These are phyloP conservation scores for Paraconiothyrium brasiliense DNA, from an alignment of 2,329 filamentous ascomycete genomes.

Conservation along the genomic window DNA sequence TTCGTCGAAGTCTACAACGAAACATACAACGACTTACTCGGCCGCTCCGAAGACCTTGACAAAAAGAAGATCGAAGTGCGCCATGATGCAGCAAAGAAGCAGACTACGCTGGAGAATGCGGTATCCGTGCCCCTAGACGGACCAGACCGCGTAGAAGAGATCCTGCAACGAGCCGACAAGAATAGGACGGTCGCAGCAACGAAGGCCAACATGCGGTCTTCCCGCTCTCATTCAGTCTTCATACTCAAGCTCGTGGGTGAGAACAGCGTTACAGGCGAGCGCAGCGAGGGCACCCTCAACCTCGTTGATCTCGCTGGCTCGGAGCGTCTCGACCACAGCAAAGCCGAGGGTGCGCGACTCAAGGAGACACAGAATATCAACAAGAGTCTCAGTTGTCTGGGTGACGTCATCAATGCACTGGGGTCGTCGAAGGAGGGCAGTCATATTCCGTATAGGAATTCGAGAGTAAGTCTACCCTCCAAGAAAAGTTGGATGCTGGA, in stretches of 20 bases:
- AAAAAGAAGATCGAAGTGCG: slow-evolving; percentile 89
- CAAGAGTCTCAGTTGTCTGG: slow-evolving; percentile 88
- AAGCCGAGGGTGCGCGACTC: slow-evolving; percentile 84
- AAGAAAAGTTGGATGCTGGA: background rate
- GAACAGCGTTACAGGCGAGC: slow-evolving; percentile 80
- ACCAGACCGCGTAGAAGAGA: slow-evolving; percentile 78
- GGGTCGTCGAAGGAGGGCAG: slow-evolving; percentile 78
- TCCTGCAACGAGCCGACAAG: slow-evolving; percentile 80
- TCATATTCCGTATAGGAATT: slow-evolving; percentile 94
- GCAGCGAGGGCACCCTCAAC: slow-evolving; percentile 92
- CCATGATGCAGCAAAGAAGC: slow-evolving; percentile 83
- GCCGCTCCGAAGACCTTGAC: slow-evolving; percentile 73
- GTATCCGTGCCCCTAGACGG: slow-evolving; percentile 81
- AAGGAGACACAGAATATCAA: slow-evolving; percentile 98
- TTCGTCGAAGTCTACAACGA: slow-evolving; percentile 99
- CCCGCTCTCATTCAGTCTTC: slow-evolving; percentile 94
- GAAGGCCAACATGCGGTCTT: slow-evolving; percentile 96
- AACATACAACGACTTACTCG: slow-evolving; percentile 89
- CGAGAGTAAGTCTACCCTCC: slow-evolving; percentile 69
- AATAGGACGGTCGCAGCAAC: slow-evolving; percentile 95
- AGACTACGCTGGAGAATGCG: slow-evolving; percentile 83
- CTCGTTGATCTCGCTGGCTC: slow-evolving; percentile 95
- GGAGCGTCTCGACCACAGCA: slow-evolving; percentile 86
- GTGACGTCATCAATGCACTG: slow-evolving; percentile 94
- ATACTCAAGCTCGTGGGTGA: slow-evolving; percentile 76